Evolutionary conservation across 176 grass and related monocot species (phyloP).

Genomic region (Carex myosuroides): DNA sequence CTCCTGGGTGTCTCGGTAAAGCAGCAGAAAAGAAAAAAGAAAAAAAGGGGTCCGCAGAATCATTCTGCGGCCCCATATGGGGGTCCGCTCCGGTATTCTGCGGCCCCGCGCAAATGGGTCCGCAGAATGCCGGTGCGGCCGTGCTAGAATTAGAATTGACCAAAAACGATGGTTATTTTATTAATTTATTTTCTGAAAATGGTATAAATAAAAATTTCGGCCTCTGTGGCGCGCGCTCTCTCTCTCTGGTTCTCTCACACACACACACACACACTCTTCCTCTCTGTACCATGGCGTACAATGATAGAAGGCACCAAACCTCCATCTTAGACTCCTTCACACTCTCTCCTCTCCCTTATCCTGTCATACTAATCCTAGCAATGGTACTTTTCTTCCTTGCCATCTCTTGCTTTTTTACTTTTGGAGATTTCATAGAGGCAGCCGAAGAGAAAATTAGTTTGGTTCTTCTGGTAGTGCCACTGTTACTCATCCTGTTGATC

Average conservation of each 20-base stretch:
- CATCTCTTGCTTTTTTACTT: conserved; percentile 60
- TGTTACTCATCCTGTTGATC: conserved; percentile 79
- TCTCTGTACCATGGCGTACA: conserved; percentile 41
- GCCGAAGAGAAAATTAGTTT: conserved; percentile 60
- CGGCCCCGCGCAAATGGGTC: too few relatives aligned
- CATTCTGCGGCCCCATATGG: too few relatives aligned
- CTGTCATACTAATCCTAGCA: conserved; percentile 63
- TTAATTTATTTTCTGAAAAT: too few relatives aligned
- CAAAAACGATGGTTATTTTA: too few relatives aligned
- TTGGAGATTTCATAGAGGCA: conserved; percentile 66
- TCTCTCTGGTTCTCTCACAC: neutral
- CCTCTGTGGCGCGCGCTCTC: too few relatives aligned
- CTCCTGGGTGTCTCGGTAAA: too few relatives aligned
- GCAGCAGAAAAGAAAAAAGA: too few relatives aligned
- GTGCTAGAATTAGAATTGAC: too few relatives aligned
- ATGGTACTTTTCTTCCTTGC: conserved; percentile 53
- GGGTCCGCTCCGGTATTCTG: too few relatives aligned
- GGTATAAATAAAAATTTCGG: too few relatives aligned
- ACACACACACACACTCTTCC: neutral
- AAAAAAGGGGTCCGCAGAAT: too few relatives aligned
- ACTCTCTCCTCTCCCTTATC: conserved; percentile 67
- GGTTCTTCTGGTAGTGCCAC: conserved; percentile 46
- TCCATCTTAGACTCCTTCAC: conserved; percentile 60
- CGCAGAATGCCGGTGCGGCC: too few relatives aligned
- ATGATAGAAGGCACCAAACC: conserved; percentile 33